These are phyloP conservation scores for Lagenidium sp. DNA, from an alignment of 352 stramenopile genomes.

Conservation along the genomic window DNA sequence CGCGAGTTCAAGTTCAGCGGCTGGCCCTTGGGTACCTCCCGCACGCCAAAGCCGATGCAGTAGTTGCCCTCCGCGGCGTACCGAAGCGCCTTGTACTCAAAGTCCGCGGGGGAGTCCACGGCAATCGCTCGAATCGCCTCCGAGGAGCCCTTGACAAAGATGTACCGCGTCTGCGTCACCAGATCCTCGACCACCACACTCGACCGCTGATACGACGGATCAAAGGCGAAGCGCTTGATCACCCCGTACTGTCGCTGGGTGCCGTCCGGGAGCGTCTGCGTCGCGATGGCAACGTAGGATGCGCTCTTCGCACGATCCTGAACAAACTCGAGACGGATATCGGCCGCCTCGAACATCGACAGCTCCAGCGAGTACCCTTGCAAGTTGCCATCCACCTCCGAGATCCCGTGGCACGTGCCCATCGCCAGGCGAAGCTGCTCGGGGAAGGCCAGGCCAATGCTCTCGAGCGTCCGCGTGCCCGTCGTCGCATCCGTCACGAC, in stretches of 20 bases:
- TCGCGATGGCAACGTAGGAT: no score
- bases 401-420: no score
- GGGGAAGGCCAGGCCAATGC: no score
- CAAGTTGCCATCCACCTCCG: no score
- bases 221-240: slow-evolving; percentile 82
- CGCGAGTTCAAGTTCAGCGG: slow-evolving; percentile 16
- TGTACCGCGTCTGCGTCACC: slow-evolving; percentile 22
- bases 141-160: slow-evolving; percentile 74
- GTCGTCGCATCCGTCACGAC: no score
- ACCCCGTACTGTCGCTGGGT: no score
- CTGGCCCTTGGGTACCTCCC: neutral
- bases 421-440: no score
- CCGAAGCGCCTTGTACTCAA: slow-evolving; percentile 21
- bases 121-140: slow-evolving; percentile 61
- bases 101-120: slow-evolving; percentile 67
- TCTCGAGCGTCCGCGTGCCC: no score
- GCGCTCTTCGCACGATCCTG: no score
- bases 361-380: slow-evolving; percentile 29
- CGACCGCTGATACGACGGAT: slow-evolving; percentile 73
- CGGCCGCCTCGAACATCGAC: no score
- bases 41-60: slow-evolving; percentile 41
- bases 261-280: no score
- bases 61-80: slow-evolving; percentile 64
- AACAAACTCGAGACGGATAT: no score
- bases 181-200: slow-evolving; percentile 59